These are phyloP conservation scores for Aspergillus sclerotialis DNA, from an alignment of 2,329 filamentous ascomycete genomes.

Conservation along the genomic window DNA sequence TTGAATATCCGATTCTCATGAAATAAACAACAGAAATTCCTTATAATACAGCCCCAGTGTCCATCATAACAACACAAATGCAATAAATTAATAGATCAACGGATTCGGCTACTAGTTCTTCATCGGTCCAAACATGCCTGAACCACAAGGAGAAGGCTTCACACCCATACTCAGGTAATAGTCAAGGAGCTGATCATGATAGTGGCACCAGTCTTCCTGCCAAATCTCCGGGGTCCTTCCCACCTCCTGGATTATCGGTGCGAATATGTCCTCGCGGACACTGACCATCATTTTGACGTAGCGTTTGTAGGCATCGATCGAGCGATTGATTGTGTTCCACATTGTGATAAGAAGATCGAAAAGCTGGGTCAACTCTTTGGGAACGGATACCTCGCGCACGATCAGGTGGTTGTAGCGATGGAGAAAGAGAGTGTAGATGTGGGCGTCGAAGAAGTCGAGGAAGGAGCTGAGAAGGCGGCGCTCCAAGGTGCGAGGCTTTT, in stretches of 20 bases:
- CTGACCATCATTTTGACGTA: slow-evolving; percentile 9
- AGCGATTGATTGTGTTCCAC: slow-evolving; percentile 14
- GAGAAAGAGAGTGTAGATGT: slow-evolving; percentile 18
- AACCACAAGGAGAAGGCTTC: neutral
- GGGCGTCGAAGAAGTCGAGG: slow-evolving; percentile 19
- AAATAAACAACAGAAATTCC: too few relatives aligned
- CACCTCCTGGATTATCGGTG: slow-evolving; percentile 7
- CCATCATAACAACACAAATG: neutral
- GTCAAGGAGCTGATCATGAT: neutral
- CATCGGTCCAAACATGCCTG: neutral
- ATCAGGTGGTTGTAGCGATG: slow-evolving; percentile 12
- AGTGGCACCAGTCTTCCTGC: slow-evolving; percentile 3
- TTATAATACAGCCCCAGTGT: neutral
- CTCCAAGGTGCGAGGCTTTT: slow-evolving; percentile 14
- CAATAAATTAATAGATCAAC: too few relatives aligned
- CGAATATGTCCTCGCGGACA: slow-evolving; percentile 11
- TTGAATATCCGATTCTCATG: too few relatives aligned
- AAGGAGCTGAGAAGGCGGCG: slow-evolving; percentile 14
- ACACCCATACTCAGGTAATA: neutral
- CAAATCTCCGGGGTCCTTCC: slow-evolving; percentile 7
- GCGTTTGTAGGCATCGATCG: slow-evolving; percentile 13
- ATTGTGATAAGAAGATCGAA: slow-evolving; percentile 9
- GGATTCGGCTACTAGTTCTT: too few relatives aligned
- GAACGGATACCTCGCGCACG: slow-evolving; percentile 3
- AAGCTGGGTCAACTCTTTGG: slow-evolving; percentile 8